phyloP scores from a whole-genome alignment of 176 grass and related monocot species.

The Puya raimondii region DNA sequence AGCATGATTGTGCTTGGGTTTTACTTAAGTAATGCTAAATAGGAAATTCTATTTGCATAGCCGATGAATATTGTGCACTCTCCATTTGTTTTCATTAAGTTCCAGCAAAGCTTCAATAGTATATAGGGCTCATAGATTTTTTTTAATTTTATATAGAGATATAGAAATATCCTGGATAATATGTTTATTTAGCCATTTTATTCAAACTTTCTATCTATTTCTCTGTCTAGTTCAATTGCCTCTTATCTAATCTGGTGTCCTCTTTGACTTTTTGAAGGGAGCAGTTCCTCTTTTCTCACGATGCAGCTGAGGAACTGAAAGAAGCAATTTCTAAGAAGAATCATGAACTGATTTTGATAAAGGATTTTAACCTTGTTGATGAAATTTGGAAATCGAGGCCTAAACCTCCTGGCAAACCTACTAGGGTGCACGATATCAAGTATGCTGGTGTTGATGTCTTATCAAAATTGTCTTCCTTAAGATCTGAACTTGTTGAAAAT shows the following conservation, averaged over 20 bases:
- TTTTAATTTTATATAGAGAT: too few species aligned
- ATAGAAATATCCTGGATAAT: too few species aligned
- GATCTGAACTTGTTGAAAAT: conserved; percentile 66
- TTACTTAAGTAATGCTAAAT: too few species aligned
- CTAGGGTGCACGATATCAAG: conserved; percentile 83
- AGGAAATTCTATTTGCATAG: too few species aligned
- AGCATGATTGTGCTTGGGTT: too few species aligned
- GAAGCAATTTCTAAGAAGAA: conserved; percentile 71
- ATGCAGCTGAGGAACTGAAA: conserved; percentile 83
- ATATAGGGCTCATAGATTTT: too few species aligned
- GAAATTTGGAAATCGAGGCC: conserved; percentile 81
- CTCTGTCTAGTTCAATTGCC: conserved; percentile 6
- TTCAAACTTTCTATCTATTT: too few species aligned
- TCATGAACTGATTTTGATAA: conserved; percentile 66
- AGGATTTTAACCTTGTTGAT: conserved; percentile 74
- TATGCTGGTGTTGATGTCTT: conserved; percentile 77
- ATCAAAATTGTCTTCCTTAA: conserved; percentile 70
- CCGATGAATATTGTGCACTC: too few species aligned
- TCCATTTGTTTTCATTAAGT: neutral
- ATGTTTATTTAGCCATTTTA: too few species aligned
- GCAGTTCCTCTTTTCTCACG: conserved; percentile 98
- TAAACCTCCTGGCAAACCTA: conserved; percentile 40
- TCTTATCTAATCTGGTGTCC: conserved; percentile 26
- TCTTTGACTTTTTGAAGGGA: conserved; percentile 59
- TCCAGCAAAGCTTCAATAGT: too few species aligned